These are phyloP conservation scores for Lolium multiflorum DNA, from an alignment of 176 grass and related monocot species.

Conservation along the genomic window DNA sequence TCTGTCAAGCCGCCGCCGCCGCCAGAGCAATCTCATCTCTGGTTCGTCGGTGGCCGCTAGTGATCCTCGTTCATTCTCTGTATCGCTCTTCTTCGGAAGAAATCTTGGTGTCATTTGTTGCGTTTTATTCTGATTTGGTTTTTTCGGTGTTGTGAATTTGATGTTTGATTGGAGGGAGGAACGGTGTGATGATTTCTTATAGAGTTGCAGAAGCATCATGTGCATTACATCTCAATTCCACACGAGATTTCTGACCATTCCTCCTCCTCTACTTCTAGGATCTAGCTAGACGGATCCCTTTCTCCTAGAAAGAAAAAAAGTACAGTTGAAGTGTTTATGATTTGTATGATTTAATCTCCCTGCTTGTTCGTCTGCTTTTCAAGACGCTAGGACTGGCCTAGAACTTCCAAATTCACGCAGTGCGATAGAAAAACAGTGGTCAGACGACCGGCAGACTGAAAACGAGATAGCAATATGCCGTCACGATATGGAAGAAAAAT, in stretches of 20 bases:
- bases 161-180: neutral
- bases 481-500: too few relatives aligned
- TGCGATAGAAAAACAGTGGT: neutral
- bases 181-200: constrained; percentile 50
- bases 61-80: neutral
- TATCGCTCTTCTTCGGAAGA: neutral
- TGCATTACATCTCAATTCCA: constrained; percentile 51
- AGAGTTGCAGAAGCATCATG: constrained; percentile 32
- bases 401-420: neutral
- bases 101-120: neutral
- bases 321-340: neutral
- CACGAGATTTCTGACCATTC: constrained; percentile 76
- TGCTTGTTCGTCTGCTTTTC: neutral
- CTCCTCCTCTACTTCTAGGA: neutral
- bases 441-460: neutral
- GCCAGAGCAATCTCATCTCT: constrained; percentile 3
- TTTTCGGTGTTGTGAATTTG: neutral
- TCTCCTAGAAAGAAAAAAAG: neutral
- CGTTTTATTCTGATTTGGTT: neutral
- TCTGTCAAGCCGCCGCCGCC: neutral
- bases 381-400: neutral
- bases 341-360: neutral
- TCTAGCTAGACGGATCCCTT: neutral
- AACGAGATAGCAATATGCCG: too few relatives aligned
- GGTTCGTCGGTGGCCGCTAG: neutral